These are phyloP conservation scores for Parafenestella ontariensis DNA, from an alignment of 2,329 filamentous ascomycete species.

Conservation along the genomic window DNA sequence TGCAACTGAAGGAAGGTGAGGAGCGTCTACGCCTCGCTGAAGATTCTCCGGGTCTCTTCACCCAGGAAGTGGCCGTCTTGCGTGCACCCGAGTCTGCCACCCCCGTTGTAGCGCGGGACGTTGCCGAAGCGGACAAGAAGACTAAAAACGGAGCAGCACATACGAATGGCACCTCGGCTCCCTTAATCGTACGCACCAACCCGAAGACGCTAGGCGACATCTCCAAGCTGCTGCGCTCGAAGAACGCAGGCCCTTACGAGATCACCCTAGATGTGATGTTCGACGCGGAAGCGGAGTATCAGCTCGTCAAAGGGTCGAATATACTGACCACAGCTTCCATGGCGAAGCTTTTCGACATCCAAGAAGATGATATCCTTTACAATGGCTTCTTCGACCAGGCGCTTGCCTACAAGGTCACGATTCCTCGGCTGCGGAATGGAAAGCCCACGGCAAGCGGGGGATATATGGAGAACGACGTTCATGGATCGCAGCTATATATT, in stretches of 20 bases:
- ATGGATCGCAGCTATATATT: constrained; percentile 28
- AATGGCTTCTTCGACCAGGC: constrained; percentile 34
- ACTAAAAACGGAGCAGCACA: background rate
- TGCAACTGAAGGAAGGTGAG: constrained; percentile 48
- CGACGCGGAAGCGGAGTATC: constrained; percentile 41
- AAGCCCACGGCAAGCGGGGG: constrained; percentile 20
- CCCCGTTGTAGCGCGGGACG: background rate
- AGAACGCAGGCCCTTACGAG: constrained; percentile 61
- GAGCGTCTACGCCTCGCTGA: constrained; percentile 13
- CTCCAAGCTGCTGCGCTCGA: constrained; percentile 38
- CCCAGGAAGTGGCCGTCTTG: constrained; percentile 12
- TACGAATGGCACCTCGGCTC: background rate
- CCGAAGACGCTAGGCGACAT: constrained; percentile 25
- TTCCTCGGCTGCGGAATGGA: constrained; percentile 24
- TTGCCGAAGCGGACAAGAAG: background rate
- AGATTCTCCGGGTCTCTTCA: constrained; percentile 14
- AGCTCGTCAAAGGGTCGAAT: constrained; percentile 35
- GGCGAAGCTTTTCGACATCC: constrained; percentile 15
- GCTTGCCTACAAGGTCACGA: constrained; percentile 31
- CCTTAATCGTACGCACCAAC: background rate
- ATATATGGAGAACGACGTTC: constrained; percentile 31
- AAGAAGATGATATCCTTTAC: constrained; percentile 27
- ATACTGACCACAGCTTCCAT: constrained; percentile 19
- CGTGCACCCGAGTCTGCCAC: background rate
- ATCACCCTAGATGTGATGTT: constrained; percentile 63